Percentiles rank a stretch among this genome's conserved stretches.
phyloP scores from a whole-genome alignment of 2,329 filamentous ascomycete genomes.

The Stagonosporopsis rhizophila region DNA sequence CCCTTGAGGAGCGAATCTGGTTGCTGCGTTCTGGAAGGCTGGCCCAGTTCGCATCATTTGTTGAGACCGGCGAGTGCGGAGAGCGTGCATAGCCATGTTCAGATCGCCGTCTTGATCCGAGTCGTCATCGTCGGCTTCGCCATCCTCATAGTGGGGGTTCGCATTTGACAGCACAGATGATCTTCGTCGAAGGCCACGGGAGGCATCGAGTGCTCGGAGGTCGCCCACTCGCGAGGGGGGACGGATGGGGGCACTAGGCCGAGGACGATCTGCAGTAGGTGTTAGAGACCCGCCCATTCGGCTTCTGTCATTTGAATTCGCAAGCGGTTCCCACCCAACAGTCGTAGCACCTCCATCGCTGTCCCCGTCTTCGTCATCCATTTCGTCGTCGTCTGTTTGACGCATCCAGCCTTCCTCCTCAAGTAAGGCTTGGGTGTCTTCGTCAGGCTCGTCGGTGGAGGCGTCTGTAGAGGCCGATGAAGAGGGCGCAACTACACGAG shows the following conservation, averaged over 20 bases:
- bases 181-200: conserved; percentile 49
- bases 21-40: conserved; percentile 32
- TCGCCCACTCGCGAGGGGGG: conserved; percentile 49
- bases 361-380: conserved; percentile 48
- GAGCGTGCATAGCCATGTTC: conserved; percentile 43
- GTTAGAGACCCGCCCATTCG: conserved; percentile 56
- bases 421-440: conserved; percentile 48
- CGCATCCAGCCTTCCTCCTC: conserved; percentile 48
- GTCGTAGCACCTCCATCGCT: conserved; percentile 54
- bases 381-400: conserved; percentile 49
- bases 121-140: conserved; percentile 53
- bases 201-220: conserved; percentile 41
- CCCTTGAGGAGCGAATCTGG: conserved; percentile 37
- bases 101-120: conserved; percentile 51
- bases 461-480: conserved; percentile 47
- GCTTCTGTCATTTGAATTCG: conserved; percentile 54
- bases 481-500: conserved; percentile 33
- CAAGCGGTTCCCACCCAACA: conserved; percentile 55
- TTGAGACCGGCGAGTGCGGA: conserved; percentile 47
- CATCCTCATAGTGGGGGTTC: conserved; percentile 50
- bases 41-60: conserved; percentile 41
- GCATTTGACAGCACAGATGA: conserved; percentile 46
- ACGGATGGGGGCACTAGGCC: conserved; percentile 49
- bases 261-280: conserved; percentile 56
- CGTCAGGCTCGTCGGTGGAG: conserved; percentile 48